Evolutionary conservation across 192 early-diverging fungal genomes (phyloP).

Genomic region (Mortierella antarctica): DNA sequence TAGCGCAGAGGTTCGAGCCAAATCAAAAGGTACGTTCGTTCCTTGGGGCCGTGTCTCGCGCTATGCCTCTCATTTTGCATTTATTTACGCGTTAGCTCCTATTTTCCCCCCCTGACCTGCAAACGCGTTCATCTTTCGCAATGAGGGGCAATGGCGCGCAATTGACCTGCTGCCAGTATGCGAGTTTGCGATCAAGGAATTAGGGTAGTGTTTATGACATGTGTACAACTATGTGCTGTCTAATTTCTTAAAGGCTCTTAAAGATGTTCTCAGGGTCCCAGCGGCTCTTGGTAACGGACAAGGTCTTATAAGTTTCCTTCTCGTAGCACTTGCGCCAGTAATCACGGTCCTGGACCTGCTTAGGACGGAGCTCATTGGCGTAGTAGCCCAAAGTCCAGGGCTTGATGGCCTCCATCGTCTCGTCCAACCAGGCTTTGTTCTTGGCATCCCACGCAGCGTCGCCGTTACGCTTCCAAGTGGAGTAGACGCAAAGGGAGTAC

Average conservation of each 20-base stretch:
- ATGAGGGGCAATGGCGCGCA: too few species aligned
- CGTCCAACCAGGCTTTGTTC: conserved; percentile 28
- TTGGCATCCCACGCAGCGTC: conserved; percentile 6
- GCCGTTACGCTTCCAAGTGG: conserved; percentile 31
- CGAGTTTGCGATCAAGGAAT: too few species aligned
- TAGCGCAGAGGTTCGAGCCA: too few species aligned
- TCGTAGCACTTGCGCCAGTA: conserved; percentile 37
- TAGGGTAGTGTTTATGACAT: too few species aligned
- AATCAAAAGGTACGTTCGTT: too few species aligned
- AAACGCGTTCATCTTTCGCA: too few species aligned
- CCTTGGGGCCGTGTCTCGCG: too few species aligned
- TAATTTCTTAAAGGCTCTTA: conserved; percentile 3
- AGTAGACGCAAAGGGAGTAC: conserved; percentile 27
- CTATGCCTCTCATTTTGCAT: too few species aligned
- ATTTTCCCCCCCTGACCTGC: too few species aligned
- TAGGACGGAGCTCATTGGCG: conserved; percentile 29
- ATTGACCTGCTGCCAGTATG: too few species aligned
- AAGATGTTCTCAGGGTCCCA: conserved; percentile 33
- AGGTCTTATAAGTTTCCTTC: conserved; percentile 23
- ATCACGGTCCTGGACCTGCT: conserved; percentile 17
- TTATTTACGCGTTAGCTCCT: too few species aligned
- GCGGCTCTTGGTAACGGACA: conserved; percentile 11
- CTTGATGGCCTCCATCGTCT: conserved; percentile 28
- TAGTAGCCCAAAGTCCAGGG: conserved; percentile 29
- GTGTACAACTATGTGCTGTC: too few species aligned